Base-by-base conservation (phyloP, 2,329 filamentous ascomycete species). In the Rhexocercosporidium sp. region DNA sequence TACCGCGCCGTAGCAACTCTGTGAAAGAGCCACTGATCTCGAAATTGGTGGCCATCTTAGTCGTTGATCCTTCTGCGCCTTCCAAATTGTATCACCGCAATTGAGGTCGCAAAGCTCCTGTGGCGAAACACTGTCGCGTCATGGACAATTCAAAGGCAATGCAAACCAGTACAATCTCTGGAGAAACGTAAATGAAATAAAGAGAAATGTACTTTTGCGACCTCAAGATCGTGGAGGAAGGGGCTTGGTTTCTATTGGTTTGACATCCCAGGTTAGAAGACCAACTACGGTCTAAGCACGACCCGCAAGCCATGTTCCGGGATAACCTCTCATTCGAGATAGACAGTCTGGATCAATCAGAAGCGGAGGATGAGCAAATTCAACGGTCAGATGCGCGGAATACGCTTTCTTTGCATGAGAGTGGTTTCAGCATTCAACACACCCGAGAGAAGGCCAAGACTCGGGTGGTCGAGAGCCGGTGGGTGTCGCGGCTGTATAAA, bases 91-190 rank as follows among this genome's bases (percentile, higher is more conserved):
- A 54, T 67, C 39, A 67, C 66, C 51, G 65, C 64, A 65, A 66
- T 27, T 61, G 66, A 68, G 67, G 70, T 62, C 56, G 56, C 65
- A 44, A 60, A 69, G 66, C 64, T 69, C 65, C 53, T 29, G 39
- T 59, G 37, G 20, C 47, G 25, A 20, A 41, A 64, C 56, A 47
- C 62, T 49, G 56, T 39, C 66, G 37, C 68, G 68, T 66, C 67
- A 69, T 70, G 56, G 62, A 70, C 56, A 37, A 3, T 57, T 14
- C 51, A 25, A 65, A 25, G 54, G 57, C 14, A 56, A 46, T 22
- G 18, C 6, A 29, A 41, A 53, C 20, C 20, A 54, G n/a, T n/a
- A 25, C 11, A n/a, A 47, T 12, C 31, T 37, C 25, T 3, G 11
- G 25, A 11, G 56, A 34, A 54, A 63, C 16, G 8, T 11, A 49